Conservation (phyloP, 2,329 filamentous ascomycete species). For the Kalaharituber pfeilii region DNA sequence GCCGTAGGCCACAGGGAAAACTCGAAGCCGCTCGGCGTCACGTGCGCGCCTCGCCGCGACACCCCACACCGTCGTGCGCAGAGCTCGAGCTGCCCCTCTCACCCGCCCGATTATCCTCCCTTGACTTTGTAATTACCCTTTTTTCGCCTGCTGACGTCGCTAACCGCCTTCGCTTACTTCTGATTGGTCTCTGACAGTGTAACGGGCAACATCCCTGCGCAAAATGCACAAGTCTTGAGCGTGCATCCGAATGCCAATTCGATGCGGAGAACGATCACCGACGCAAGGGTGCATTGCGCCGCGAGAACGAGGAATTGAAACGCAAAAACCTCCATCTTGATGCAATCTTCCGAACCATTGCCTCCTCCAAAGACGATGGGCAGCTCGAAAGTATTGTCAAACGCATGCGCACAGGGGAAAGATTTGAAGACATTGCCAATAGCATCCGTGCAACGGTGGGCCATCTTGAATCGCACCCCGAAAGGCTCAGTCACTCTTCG, state of each 20-base stretch:
- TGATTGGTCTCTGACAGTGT: no score
- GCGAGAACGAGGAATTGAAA: constrained; percentile 1
- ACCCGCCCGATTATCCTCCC: no score
- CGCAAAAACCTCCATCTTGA: neutral
- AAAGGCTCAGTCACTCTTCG: neutral
- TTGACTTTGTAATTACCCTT: no score
- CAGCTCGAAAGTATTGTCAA: neutral
- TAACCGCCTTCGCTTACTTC: no score
- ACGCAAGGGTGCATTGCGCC: neutral
- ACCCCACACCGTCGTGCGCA: no score
- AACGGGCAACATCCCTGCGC: neutral
- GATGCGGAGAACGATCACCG: constrained; percentile 1
- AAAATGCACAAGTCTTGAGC: neutral
- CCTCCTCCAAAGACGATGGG: neutral
- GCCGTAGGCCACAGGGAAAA: neutral
- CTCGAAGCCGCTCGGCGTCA: no score
- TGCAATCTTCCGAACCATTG: neutral
- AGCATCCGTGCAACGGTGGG: neutral
- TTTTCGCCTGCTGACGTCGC: no score
- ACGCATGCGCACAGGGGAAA: neutral
- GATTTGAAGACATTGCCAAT: neutral
- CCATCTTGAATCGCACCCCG: neutral
- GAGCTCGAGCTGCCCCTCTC: no score
- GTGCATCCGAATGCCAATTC: neutral
- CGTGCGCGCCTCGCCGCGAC: no score